Conservation (phyloP, 768 basidiomycete species). For the Dacryopinax primogenitus region DNA sequence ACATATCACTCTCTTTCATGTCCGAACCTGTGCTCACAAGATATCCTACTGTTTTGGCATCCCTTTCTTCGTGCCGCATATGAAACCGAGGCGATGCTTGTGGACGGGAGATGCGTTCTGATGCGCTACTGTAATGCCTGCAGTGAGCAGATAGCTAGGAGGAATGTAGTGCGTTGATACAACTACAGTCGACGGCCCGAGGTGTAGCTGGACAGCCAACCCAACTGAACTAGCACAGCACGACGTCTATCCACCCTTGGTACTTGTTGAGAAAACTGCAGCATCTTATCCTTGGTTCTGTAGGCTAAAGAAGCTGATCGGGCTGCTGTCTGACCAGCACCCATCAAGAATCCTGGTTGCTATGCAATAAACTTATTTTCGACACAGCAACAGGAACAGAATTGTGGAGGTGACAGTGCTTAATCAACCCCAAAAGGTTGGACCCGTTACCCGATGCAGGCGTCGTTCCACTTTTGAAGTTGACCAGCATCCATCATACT, state of each 20-base stretch:
- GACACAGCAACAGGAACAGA: not conserved
- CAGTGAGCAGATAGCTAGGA: not conserved
- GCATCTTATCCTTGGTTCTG: no score
- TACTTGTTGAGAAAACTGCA: no score
- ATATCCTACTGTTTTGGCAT: not conserved
- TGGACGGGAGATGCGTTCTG: not conserved
- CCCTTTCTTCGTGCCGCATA: constrained; percentile 6
- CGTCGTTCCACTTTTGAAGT: not conserved
- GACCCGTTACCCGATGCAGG: not conserved
- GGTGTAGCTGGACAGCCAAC: not conserved
- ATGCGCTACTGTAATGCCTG: not conserved
- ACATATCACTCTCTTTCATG: constrained; percentile 1
- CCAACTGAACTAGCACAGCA: no score
- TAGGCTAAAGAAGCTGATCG: no score
- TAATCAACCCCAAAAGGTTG: not conserved
- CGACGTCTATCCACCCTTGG: no score
- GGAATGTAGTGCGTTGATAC: constrained; percentile 9
- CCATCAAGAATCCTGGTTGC: not conserved
- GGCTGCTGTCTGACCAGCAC: not conserved
- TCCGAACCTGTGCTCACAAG: not conserved
- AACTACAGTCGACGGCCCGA: not conserved
- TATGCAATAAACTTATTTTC: not conserved
- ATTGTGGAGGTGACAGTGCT: constrained; percentile 5
- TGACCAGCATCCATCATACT: not conserved
- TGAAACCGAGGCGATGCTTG: constrained; percentile 4